A percentile compares a stretch with the other conserved stretches of the same genome.
These are phyloP conservation scores for Tylopilus plumbeoviolaceoides DNA, from an alignment of 768 basidiomycete genomes.

Conservation along the genomic window DNA sequence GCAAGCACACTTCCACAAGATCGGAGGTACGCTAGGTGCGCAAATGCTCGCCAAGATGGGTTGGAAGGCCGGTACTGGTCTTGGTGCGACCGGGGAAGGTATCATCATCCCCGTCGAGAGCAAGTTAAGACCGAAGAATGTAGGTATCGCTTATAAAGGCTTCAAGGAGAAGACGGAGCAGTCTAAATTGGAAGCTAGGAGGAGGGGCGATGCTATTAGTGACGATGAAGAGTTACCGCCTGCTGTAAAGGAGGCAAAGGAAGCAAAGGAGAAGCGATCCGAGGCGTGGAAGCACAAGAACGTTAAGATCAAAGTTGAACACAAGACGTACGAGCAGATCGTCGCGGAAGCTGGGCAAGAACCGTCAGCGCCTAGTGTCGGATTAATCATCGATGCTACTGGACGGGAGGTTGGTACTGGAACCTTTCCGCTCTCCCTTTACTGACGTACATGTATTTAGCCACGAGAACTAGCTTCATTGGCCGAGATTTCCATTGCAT, in stretches of 20 bases:
- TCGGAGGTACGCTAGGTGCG: conserved; percentile 77
- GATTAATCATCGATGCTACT: conserved; percentile 91
- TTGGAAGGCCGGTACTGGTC: conserved; percentile 80
- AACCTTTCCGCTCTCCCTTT: background rate
- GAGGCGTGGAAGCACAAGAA: conserved; percentile 88
- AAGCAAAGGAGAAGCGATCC: conserved; percentile 58
- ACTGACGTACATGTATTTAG: conserved; percentile 35
- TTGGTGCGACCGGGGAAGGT: conserved; percentile 72
- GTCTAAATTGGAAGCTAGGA: conserved; percentile 72
- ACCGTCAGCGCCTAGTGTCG: conserved; percentile 51
- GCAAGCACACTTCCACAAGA: conserved; percentile 75
- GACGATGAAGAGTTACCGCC: conserved; percentile 54
- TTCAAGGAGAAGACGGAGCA: conserved; percentile 89
- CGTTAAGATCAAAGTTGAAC: conserved; percentile 78
- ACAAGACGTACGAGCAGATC: conserved; percentile 97
- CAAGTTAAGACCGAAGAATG: conserved; percentile 78
- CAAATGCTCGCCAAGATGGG: conserved; percentile 94
- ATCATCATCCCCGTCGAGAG: conserved; percentile 86
- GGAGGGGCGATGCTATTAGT: conserved; percentile 69
- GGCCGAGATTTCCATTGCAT: conserved; percentile 67
- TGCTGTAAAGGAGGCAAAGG: conserved; percentile 37
- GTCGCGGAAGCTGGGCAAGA: conserved; percentile 80
- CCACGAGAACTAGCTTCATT: conserved; percentile 86
- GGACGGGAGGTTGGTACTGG: conserved; percentile 73
- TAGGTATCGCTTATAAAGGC: conserved; percentile 84